A percentile compares a stretch with the other conserved stretches of the same genome.
phyloP scores from a whole-genome alignment of 192 early-diverging fungal species.

The Endogone sp. region DNA sequence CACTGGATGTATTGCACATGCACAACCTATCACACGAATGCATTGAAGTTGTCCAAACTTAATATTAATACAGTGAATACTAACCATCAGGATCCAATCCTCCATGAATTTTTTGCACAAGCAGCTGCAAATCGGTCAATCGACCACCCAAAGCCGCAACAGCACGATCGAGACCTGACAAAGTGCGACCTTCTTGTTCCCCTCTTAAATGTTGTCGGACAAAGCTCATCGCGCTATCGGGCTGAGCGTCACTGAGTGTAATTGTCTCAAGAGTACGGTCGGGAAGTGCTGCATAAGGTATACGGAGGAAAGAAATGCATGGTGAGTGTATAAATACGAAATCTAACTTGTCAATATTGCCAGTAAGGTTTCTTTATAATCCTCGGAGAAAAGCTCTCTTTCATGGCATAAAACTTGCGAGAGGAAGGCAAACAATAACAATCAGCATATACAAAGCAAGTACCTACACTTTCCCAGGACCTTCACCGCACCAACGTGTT shows the following conservation, averaged over 20 bases:
- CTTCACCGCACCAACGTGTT: conserved; percentile 65
- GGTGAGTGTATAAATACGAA: neutral
- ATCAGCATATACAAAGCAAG: neutral
- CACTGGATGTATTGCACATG: too few relatives aligned
- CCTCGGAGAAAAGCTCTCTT: too few relatives aligned
- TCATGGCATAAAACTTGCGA: neutral
- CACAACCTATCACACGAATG: too few relatives aligned
- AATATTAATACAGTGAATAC: too few relatives aligned
- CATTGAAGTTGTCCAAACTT: too few relatives aligned
- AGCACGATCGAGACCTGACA: conserved; percentile 26
- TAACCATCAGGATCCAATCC: conserved; percentile 58
- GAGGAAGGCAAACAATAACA: neutral
- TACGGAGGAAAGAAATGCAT: neutral
- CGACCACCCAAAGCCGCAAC: conserved; percentile 84
- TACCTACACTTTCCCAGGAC: conserved; percentile 62
- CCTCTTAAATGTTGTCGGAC: conserved; percentile 45
- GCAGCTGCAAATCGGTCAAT: conserved; percentile 82
- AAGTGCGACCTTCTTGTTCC: neutral
- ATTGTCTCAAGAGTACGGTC: conserved; percentile 65
- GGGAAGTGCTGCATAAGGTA: conserved; percentile 59
- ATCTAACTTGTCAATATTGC: neutral
- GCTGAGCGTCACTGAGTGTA: conserved; percentile 65
- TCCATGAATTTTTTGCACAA: conserved; percentile 85
- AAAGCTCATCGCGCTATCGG: conserved; percentile 57
- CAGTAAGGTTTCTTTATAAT: neutral